phyloP scores from a whole-genome alignment of 1,284 basidiomycete genomes.

The Ustilago esculenta region DNA sequence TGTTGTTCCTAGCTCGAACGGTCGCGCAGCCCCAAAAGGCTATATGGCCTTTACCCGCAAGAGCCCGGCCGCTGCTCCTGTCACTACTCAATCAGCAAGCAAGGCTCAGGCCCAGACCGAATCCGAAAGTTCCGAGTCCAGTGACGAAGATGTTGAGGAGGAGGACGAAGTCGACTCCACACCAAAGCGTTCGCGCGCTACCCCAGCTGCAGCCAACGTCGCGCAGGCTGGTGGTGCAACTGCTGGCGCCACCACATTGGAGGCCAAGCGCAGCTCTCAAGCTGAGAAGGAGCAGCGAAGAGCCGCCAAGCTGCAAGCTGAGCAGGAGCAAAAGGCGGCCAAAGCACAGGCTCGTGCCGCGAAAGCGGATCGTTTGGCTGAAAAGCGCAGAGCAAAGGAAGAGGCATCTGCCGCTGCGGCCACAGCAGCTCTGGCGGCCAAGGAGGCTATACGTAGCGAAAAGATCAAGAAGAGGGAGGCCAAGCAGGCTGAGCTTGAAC shows the following conservation, averaged over 20 bases:
- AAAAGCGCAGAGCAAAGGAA: slow-evolving; percentile 37
- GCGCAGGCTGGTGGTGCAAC: slow-evolving; percentile 12
- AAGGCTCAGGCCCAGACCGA: slow-evolving; percentile 3
- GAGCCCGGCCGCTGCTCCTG: slow-evolving; percentile 1
- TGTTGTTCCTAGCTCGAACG: slow-evolving; percentile 13
- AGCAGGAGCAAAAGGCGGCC: slow-evolving; percentile 32
- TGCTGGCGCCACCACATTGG: slow-evolving; percentile 16
- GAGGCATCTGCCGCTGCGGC: slow-evolving; percentile 46
- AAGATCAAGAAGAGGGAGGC: slow-evolving; percentile 38
- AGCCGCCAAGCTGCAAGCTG: slow-evolving; percentile 24
- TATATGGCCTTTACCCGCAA: slow-evolving; percentile 33
- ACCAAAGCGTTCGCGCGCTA: slow-evolving; percentile 11
- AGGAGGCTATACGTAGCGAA: slow-evolving; percentile 41
- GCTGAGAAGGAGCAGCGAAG: slow-evolving; percentile 25
- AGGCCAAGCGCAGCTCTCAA: slow-evolving; percentile 20
- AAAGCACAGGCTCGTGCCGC: slow-evolving; percentile 29
- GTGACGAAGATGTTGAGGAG: slow-evolving; percentile 18
- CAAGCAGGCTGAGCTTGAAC: slow-evolving; percentile 30
- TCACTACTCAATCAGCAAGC: not conserved
- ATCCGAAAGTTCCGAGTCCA: slow-evolving; percentile 17
- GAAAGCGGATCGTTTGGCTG: slow-evolving; percentile 25
- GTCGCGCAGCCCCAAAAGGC: slow-evolving; percentile 27
- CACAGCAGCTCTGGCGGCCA: slow-evolving; percentile 40
- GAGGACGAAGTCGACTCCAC: slow-evolving; percentile 10
- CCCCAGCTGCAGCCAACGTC: slow-evolving; percentile 29